phyloP scores from a whole-genome alignment of 2,329 filamentous ascomycete species.

The Blastomyces emzantsi region DNA sequence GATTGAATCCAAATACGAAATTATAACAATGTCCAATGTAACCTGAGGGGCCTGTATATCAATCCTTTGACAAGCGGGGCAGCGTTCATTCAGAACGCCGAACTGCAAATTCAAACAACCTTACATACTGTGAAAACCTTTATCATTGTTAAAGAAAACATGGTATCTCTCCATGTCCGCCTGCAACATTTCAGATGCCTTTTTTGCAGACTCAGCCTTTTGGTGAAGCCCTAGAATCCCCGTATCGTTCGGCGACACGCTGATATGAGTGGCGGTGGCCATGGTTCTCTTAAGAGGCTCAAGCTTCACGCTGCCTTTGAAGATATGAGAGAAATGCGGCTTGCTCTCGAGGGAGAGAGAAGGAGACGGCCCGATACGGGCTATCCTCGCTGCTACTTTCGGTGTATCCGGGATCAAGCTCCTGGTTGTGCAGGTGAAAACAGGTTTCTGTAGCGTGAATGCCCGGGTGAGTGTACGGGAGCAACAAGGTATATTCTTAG shows the following conservation, averaged over 20 bases:
- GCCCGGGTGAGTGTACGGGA: not conserved
- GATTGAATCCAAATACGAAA: not conserved
- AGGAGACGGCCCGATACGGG: not conserved
- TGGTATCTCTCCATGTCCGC: constrained; percentile 64
- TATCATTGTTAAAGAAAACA: constrained; percentile 63
- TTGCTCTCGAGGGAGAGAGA: not conserved
- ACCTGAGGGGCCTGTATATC: not conserved
- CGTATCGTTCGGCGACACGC: constrained; percentile 36
- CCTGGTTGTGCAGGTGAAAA: not conserved
- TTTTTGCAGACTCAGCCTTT: constrained; percentile 52
- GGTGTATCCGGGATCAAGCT: not conserved
- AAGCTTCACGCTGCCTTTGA: not conserved
- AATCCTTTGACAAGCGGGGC: not conserved
- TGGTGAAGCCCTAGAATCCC: constrained; percentile 42
- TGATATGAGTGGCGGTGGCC: constrained; percentile 41
- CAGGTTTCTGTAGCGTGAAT: not conserved
- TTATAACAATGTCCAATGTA: not conserved
- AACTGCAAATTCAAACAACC: not conserved
- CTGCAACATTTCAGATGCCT: constrained; percentile 60
- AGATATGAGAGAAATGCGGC: not conserved
- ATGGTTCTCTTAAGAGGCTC: constrained; percentile 25
- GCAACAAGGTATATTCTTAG: not conserved
- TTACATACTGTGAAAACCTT: constrained; percentile 57
- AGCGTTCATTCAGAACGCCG: not conserved
- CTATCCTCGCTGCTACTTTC: not conserved